Evolutionary conservation across 441 rosid genomes (phyloP), one percentile per base, ranked within the genome.

Genomic region (Bocquillonia castaneifolia): DNA sequence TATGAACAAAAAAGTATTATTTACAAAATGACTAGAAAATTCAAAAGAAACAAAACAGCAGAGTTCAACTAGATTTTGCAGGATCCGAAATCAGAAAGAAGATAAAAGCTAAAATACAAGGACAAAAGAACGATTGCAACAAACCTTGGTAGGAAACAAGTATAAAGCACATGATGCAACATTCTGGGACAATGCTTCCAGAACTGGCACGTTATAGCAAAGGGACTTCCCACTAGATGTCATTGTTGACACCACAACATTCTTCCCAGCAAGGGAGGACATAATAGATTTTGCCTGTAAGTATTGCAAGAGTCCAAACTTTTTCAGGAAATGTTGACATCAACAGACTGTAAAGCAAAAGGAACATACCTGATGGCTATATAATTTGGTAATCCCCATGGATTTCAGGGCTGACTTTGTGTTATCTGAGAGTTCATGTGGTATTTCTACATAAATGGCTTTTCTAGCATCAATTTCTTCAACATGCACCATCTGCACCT

Each of bases 171-270:
- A 90, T 69, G 92, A 74, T 62, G 79, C 82, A 72, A 83, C 75
- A 74, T 94, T 74, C 56, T 79, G 84, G 67, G 83, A 84, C 78
- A 94, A 73, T 67, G 74, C 86, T 79, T 94, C 98, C 71, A 94
- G 82, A 78, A 94, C 92, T 45, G 97, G 99, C 71, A 90, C 77
- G 76, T 92, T 94, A 75, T 94, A 94, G 88, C 99, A 94, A 69
- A 94, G 88, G 81, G 99, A 92, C 83, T 94, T 94, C 68, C 99
- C 99, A 65, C 99, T 94, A 71, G 99, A 94, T 69, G 97, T 94
- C 96, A 87, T 80, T 76, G 97, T 94, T 75, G 99, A 94, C 66
- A 94, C 86, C 32, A 81, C 91, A 73, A 92, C 91, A 83, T 86
- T 87, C 82, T 86, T 92, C 81, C 93, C 83, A 63, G 86, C 75